Conservation (phyloP, 2,329 filamentous ascomycete species). For the Ophiosphaerella narmari region DNA sequence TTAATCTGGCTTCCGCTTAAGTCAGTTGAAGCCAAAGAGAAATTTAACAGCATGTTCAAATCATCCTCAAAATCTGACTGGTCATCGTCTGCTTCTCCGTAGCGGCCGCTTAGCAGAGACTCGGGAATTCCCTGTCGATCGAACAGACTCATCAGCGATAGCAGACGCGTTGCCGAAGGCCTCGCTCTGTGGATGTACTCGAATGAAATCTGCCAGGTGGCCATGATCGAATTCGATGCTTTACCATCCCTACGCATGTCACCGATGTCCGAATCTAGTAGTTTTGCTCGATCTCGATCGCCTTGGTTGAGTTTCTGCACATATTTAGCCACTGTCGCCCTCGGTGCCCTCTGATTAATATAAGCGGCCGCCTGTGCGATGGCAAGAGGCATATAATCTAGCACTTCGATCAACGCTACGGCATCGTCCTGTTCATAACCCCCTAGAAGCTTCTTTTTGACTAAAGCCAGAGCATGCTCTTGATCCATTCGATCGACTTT, state of each 20-base stretch:
- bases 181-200: slow-evolving; percentile 39
- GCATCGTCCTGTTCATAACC: slow-evolving; percentile 1
- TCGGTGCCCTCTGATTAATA: slow-evolving; percentile 22
- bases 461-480: slow-evolving; percentile 18
- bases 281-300: slow-evolving; percentile 29
- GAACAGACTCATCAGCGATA: slow-evolving; percentile 56
- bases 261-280: slow-evolving; percentile 28
- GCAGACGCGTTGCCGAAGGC: slow-evolving; percentile 47
- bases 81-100: not conserved
- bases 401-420: slow-evolving; percentile 6
- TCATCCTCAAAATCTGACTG: slow-evolving; percentile 16
- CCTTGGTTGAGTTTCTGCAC: slow-evolving; percentile 45
- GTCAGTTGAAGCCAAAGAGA: slow-evolving; percentile 12
- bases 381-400: slow-evolving; percentile 34
- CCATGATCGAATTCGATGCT: slow-evolving; percentile 44
- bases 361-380: slow-evolving; percentile 43
- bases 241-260: slow-evolving; percentile 41
- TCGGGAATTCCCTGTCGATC: slow-evolving; percentile 50
- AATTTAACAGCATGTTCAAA: slow-evolving; percentile 15
- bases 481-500: slow-evolving; percentile 24
- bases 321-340: slow-evolving; percentile 36
- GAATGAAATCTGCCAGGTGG: slow-evolving; percentile 43
- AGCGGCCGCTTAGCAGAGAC: slow-evolving; percentile 12
- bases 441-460: slow-evolving; percentile 23
- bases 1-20: slow-evolving; percentile 3